Base-by-base conservation (phyloP, 345 rosid species). In the Diplotaxis tenuifolia region DNA sequence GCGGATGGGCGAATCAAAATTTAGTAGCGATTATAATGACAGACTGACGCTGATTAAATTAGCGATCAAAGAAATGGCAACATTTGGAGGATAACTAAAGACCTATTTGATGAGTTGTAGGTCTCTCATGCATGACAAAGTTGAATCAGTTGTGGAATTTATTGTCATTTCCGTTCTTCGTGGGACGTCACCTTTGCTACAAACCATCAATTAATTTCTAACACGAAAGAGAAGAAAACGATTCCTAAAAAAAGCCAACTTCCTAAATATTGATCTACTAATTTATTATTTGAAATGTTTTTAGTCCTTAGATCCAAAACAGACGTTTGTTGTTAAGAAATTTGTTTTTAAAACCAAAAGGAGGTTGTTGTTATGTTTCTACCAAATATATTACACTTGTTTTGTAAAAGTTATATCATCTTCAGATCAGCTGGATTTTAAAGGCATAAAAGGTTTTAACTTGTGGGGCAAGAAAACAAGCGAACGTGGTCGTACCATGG, bases 401-500 rank as follows among this genome's bases (percentile, higher is more conserved):
- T n/a, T n/a, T n/a, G 27, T 38, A 69, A 14, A 65, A 75, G 57
- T 62, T 60, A 27, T 50, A 53, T n/a, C 36, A 70, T 57, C 47
- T 77, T 36, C n/a, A 66, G 76, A 22, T 67, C 73, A 66, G 32
- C 79, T 76, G 79, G 79, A 76, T 76, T 54, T 69, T 70, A 56
- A 42, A 69, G 53, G 65, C 12, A 21, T 10, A 55, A 76, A 64
- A 32, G 75, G 66, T 2, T 76, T 76, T 63, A 62, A 22, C 79
- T 75, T 69, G 74, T 65, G 79, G 25, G 66, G 75, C 65, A 76
- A 70, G 79, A 76, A 76, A 76, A 62, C 71, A 31, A 70, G 75
- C 40, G 79, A 76, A 63, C 79, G 75, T 63, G 63, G 71, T 70
- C 71, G 31, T 36, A 19, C 65, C 57, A 90, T 90, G 93, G 88